A percentile compares a stretch with the other conserved stretches of the same genome.
Conservation (phyloP, 148 eudicot species). For the Pharnaceum exiguum region DNA sequence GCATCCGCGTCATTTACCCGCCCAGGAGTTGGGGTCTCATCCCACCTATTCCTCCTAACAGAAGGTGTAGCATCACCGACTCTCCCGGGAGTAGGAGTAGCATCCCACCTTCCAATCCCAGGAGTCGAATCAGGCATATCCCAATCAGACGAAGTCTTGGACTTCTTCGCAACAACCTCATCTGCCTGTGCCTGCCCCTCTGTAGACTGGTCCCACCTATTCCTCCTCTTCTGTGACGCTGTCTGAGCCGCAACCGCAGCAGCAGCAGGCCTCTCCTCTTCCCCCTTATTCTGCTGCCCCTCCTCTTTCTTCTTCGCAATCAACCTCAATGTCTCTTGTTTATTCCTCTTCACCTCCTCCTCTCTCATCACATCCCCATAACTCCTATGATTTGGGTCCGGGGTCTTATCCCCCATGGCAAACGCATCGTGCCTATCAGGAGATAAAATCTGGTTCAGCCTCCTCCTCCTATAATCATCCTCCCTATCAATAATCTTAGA, state of each 20-base stretch:
- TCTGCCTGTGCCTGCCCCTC: conserved; percentile 58
- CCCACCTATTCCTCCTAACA: conserved; percentile 87
- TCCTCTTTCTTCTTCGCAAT: conserved; percentile 70
- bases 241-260: conserved; percentile 20
- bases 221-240: conserved; percentile 70
- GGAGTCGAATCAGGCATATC: conserved; percentile 93
- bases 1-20: conserved; percentile 84
- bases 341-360: conserved; percentile 65
- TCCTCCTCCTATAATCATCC: conserved; percentile 66
- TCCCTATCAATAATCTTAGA: conserved; percentile 76
- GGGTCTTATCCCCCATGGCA: conserved; percentile 80
- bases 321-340: conserved; percentile 53
- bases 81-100: conserved; percentile 89
- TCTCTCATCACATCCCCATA: conserved; percentile 89
- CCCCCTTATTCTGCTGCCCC: conserved; percentile 39
- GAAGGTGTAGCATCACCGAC: conserved; percentile 88
- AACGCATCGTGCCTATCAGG: conserved; percentile 85
- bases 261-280: conserved; percentile 36
- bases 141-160: conserved; percentile 82
- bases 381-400: conserved; percentile 64
- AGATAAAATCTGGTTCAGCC: conserved; percentile 62
- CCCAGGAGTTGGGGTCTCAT: conserved; percentile 80
- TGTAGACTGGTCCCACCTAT: conserved; percentile 91
- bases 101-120: conserved; percentile 94
- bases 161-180: conserved; percentile 45